A percentile compares a stretch with the other conserved stretches of the same genome.
Conservation (phyloP, 768 basidiomycete species). For the Termitomyces sp. region DNA sequence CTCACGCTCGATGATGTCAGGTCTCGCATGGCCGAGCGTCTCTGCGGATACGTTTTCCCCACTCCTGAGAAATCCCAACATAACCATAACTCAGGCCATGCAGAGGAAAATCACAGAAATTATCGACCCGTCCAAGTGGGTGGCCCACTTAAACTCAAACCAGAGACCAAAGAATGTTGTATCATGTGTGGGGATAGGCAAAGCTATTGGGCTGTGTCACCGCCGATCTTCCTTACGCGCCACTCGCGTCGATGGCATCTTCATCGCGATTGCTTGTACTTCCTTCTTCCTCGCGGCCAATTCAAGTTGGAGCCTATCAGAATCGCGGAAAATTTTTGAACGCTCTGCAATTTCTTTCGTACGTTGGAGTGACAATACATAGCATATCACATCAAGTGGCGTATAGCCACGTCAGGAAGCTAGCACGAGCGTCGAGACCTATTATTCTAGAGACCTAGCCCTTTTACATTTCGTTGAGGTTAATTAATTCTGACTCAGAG, state of each 20-base stretch:
- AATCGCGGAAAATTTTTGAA: neutral
- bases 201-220: slow-evolving; percentile 7
- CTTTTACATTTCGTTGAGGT: neutral
- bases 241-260: slow-evolving; percentile 7
- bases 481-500: neutral
- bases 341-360: neutral
- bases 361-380: neutral
- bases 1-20: slow-evolving; percentile 6
- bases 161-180: neutral
- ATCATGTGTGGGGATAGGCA: slow-evolving; percentile 3
- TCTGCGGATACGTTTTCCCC: slow-evolving; percentile 3
- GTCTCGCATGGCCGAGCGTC: slow-evolving; percentile 3
- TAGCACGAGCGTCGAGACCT: neutral
- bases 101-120: neutral
- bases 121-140: neutral
- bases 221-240: slow-evolving; percentile 6
- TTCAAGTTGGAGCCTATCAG: slow-evolving; percentile 3
- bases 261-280: slow-evolving; percentile 6
- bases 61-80: neutral
- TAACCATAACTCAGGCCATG: neutral
- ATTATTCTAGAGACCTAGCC: neutral
- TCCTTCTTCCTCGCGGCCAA: slow-evolving; percentile 5
- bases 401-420: neutral
- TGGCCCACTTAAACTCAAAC: neutral
- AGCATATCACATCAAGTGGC: neutral